Conservation (phyloP, 164 flowering plant species). For the Stephania yunnanensis region DNA sequence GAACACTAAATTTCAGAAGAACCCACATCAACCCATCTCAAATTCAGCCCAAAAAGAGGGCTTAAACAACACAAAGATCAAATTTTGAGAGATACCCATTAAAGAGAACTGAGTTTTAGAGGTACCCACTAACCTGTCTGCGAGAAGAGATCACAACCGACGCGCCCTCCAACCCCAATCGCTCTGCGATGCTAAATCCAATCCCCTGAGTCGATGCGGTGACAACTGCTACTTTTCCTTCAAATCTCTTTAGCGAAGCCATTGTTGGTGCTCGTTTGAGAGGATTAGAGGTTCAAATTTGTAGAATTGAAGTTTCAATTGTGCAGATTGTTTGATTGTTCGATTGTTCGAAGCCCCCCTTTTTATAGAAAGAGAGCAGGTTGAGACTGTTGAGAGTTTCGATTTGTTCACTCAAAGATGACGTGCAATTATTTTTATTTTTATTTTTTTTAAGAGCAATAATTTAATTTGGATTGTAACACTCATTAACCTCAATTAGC, state of each 20-base stretch:
- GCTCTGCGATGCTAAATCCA: constrained; percentile 75
- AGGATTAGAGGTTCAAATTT: background rate
- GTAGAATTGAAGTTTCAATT: background rate
- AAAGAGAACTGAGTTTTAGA: background rate
- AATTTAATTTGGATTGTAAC: too few relatives aligned
- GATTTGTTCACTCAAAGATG: background rate
- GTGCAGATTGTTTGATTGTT: background rate
- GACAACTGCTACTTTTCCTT: constrained; percentile 82
- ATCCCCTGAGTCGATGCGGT: constrained; percentile 96
- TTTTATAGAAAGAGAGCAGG: background rate
- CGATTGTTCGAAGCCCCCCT: background rate
- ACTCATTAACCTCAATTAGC: too few relatives aligned
- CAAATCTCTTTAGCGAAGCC: constrained; percentile 42
- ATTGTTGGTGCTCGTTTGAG: background rate
- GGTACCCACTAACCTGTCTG: constrained; percentile 46
- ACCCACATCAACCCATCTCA: background rate
- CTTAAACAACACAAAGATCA: background rate
- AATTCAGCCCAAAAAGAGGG: background rate
- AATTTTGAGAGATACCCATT: background rate
- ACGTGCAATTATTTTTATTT: background rate
- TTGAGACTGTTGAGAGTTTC: background rate
- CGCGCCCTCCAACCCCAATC: constrained; percentile 89
- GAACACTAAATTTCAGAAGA: background rate
- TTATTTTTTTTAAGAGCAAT: too few relatives aligned
- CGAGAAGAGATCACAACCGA: constrained; percentile 88